Conservation (phyloP, 2,329 filamentous ascomycete species). For the Aureobasidium sp. region DNA sequence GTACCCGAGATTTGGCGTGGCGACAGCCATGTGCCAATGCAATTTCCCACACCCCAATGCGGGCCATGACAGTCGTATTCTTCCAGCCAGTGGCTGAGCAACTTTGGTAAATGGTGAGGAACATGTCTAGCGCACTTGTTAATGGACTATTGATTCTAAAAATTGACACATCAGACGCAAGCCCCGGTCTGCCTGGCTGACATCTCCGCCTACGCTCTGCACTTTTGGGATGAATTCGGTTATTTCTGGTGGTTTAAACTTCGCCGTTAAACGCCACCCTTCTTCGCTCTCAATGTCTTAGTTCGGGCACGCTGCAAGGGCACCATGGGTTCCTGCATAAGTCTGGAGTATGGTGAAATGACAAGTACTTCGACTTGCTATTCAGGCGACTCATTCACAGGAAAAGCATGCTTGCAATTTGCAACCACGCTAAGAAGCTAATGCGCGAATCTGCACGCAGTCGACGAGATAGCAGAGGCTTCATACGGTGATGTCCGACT, state of each 20-base stretch:
- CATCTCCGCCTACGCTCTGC: slow-evolving; percentile 2
- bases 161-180: neutral
- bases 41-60: slow-evolving; percentile 15
- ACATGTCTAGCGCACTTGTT: neutral
- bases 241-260: neutral
- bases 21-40: neutral
- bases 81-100: slow-evolving; percentile 5
- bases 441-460: neutral
- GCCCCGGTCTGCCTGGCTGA: neutral
- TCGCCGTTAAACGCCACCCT: slow-evolving; percentile 7
- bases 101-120: neutral
- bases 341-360: slow-evolving; percentile 1
- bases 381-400: neutral
- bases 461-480: neutral
- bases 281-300: slow-evolving; percentile 8
- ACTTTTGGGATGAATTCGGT: neutral
- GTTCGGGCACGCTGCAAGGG: neutral
- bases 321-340: slow-evolving; percentile 12
- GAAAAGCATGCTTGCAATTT: neutral
- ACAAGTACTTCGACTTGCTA: neutral
- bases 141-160: slow-evolving; percentile 13
- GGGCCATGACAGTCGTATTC: slow-evolving; percentile 4
- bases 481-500: neutral
- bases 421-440: neutral
- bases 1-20: neutral